phyloP scores from a whole-genome alignment of 1,284 basidiomycete species.

The Trametes pubescens region DNA sequence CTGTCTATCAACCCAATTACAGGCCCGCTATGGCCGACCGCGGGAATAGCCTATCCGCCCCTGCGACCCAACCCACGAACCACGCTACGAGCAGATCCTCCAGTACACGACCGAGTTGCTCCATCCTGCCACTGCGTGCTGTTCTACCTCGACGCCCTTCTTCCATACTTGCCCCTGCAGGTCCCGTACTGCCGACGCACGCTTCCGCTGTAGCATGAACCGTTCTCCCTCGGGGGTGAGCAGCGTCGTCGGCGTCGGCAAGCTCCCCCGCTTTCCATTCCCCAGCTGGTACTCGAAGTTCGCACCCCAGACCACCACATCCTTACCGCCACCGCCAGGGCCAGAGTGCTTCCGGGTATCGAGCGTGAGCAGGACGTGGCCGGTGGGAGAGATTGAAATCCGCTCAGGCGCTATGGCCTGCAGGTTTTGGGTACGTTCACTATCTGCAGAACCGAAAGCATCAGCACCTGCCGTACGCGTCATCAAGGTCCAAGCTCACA shows the following conservation, averaged over 20 bases:
- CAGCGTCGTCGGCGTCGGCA: slow-evolving; percentile 71
- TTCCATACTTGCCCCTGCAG: slow-evolving; percentile 73
- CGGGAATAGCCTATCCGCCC: slow-evolving; percentile 19
- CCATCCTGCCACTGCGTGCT: slow-evolving; percentile 69
- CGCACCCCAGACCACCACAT: slow-evolving; percentile 73
- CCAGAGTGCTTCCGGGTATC: slow-evolving; percentile 66
- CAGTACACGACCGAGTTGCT: slow-evolving; percentile 79
- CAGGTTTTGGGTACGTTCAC: slow-evolving; percentile 66
- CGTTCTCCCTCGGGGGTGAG: slow-evolving; percentile 60
- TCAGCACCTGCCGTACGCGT: slow-evolving; percentile 2
- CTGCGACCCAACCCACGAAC: slow-evolving; percentile 17
- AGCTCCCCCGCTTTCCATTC: slow-evolving; percentile 81
- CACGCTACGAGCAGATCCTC: slow-evolving; percentile 56
- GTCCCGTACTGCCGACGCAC: slow-evolving; percentile 66
- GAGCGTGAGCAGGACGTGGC: slow-evolving; percentile 82
- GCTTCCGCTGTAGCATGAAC: slow-evolving; percentile 62
- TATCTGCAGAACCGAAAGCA: slow-evolving; percentile 55
- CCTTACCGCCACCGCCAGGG: slow-evolving; percentile 58
- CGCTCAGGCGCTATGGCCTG: slow-evolving; percentile 75
- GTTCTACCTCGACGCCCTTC: slow-evolving; percentile 72
- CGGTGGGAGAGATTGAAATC: slow-evolving; percentile 78
- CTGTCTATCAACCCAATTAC: slow-evolving; percentile 10
- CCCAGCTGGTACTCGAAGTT: slow-evolving; percentile 86
- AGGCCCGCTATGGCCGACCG: slow-evolving; percentile 15
- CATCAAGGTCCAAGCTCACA: slow-evolving; percentile 53